Base-by-base conservation (phyloP, 202 grass and related monocot genomes). In the Musa balbisiana region DNA sequence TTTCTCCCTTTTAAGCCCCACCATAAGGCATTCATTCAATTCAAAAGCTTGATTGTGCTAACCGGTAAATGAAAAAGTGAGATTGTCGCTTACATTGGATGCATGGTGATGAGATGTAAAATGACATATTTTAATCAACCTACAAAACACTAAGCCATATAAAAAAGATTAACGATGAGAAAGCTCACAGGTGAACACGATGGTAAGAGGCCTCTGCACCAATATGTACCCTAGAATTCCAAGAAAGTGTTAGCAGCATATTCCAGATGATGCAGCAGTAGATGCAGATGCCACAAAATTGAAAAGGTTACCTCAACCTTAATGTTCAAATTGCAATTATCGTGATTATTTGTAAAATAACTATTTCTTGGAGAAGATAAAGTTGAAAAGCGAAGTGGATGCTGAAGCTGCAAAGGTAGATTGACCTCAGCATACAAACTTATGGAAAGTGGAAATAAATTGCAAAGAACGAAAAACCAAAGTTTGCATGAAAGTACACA, bases 111-210 rank as follows among this genome's bases (percentile, higher is more conserved):
- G 12, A 67, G 29, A 67, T 19, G 65, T 17, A 33, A 43, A 67
- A 67, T 49, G 13, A 2, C 24, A 29, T 67, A 14, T 16, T 15
- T 33, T 43, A 67, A 13, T 12, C 65, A 33, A 15, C 8, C 5
- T 23, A 3, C 24, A 49, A 17, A 67, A 43, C 19, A 49, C 63
- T 25, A 67, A 9, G 13, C 10, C 23, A 14, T 43, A 6, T 43
- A 26, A 17, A n/a, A 16, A 51, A 20, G 69, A 2, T n/a, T 33
- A 64, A 60, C 2, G 10, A 76, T 78, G 55, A 11, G 9, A 15
- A 62, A 99, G 20, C 87, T 87, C 74, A 94, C 95, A 82, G 79
- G 78, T 53, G 68, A 75, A 26, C 68, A 78, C 24, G 84, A 78
- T 16, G 76, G 64, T 69, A 80, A 78, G 54, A 67, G 21, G 10